Conservation (phyloP, 2,329 filamentous ascomycete species). For the Fusarium sp. region DNA sequence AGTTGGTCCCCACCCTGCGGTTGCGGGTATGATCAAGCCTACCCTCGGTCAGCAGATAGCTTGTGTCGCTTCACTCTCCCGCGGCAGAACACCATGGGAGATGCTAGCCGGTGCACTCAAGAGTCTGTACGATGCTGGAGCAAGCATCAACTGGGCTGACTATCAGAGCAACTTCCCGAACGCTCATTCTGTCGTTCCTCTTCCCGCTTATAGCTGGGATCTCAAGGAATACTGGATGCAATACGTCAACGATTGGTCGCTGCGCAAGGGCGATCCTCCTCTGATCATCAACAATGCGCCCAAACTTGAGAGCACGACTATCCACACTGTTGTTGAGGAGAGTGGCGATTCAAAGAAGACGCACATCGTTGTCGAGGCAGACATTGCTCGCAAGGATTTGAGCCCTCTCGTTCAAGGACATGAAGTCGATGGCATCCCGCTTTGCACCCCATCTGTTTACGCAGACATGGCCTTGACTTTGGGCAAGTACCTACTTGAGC, state of each 20-base stretch:
- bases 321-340: constrained; percentile 38
- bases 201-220: constrained; percentile 80
- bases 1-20: constrained; percentile 40
- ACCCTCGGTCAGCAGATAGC: constrained; percentile 29
- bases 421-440: constrained; percentile 40
- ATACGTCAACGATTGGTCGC: constrained; percentile 76
- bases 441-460: constrained; percentile 39
- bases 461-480: constrained; percentile 40
- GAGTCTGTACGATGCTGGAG: constrained; percentile 27
- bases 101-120: constrained; percentile 25
- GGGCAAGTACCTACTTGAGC: constrained; percentile 29
- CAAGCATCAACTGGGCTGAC: constrained; percentile 41
- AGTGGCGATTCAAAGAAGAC: constrained; percentile 29
- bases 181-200: constrained; percentile 61
- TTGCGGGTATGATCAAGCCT: constrained; percentile 39
- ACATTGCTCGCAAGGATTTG: constrained; percentile 39
- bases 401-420: constrained; percentile 38
- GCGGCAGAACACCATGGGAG: constrained; percentile 23
- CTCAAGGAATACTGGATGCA: constrained; percentile 78
- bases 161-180: constrained; percentile 49
- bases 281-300: constrained; percentile 26
- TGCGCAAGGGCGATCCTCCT: constrained; percentile 69
- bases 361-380: constrained; percentile 36
- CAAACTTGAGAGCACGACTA: constrained; percentile 36
- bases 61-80: constrained; percentile 33